phyloP scores from a whole-genome alignment of 2,329 filamentous ascomycete species.

The Neurospora sp. region DNA sequence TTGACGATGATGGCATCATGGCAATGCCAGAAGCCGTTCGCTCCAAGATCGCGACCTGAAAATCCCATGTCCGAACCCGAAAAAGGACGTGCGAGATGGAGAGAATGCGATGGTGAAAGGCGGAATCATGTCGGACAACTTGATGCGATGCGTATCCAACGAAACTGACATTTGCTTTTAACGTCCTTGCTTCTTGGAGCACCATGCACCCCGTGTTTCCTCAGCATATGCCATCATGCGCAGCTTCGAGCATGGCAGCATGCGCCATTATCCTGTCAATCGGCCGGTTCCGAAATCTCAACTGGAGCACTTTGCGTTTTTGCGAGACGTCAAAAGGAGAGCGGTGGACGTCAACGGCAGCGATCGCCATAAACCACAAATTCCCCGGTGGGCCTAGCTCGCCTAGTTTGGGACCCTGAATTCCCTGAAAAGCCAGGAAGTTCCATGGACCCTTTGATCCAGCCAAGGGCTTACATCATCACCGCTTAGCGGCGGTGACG shows the following conservation, averaged over 20 bases:
- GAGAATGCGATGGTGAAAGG: not conserved
- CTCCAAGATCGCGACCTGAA: not conserved
- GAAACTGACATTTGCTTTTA: not conserved
- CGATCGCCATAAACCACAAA: not conserved
- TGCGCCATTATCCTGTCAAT: not conserved
- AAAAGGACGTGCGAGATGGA: not conserved
- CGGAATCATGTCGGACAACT: not conserved
- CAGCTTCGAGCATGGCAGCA: not conserved
- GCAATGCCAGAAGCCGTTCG: not conserved
- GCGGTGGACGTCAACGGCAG: not conserved
- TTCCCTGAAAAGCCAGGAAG: not conserved
- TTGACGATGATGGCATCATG: not conserved
- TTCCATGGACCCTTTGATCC: not conserved
- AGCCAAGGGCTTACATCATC: not conserved
- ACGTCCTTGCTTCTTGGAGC: not conserved
- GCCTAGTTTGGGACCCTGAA: not conserved
- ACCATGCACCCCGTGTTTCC: not conserved
- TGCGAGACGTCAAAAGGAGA: not conserved
- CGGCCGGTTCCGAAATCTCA: not conserved
- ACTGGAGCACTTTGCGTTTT: not conserved
- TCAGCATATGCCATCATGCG: not conserved
- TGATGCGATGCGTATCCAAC: not conserved
- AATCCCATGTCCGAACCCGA: not conserved
- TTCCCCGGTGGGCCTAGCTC: not conserved
- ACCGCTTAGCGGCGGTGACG: not conserved